Percentiles rank a stretch among this genome's conserved stretches.
phyloP scores from a whole-genome alignment of 2,329 filamentous ascomycete genomes.

The Zasmidium cellare region DNA sequence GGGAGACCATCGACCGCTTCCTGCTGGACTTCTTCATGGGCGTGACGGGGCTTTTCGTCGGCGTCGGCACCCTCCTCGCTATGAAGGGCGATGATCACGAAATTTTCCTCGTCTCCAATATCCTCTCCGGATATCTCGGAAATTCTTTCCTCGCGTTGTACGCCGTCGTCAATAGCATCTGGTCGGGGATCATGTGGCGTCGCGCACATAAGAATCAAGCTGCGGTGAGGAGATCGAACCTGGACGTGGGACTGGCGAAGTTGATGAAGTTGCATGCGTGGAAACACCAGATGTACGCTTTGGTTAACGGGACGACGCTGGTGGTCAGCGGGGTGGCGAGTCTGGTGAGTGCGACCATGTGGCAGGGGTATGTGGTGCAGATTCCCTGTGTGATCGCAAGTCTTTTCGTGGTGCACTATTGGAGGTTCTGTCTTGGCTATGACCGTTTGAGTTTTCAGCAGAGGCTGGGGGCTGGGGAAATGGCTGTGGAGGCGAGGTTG shows the following conservation, averaged over 20 bases:
- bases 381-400: slow-evolving; percentile 49
- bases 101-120: slow-evolving; percentile 51
- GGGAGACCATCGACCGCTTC: slow-evolving; percentile 53
- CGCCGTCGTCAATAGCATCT: slow-evolving; percentile 50
- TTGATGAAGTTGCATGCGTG: slow-evolving; percentile 32
- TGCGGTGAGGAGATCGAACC: slow-evolving; percentile 14
- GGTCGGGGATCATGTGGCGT: slow-evolving; percentile 47
- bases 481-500: neutral
- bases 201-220: slow-evolving; percentile 44
- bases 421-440: slow-evolving; percentile 15
- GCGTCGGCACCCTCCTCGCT: slow-evolving; percentile 50
- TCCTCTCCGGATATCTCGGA: slow-evolving; percentile 58
- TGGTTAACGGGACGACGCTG: slow-evolving; percentile 48
- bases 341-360: slow-evolving; percentile 51
- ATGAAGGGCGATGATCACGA: slow-evolving; percentile 49
- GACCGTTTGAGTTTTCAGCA: slow-evolving; percentile 3
- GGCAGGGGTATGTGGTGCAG: slow-evolving; percentile 56
- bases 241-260: slow-evolving; percentile 12
- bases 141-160: slow-evolving; percentile 53
- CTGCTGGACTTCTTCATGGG: slow-evolving; percentile 55
- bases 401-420: slow-evolving; percentile 12
- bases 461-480: neutral
- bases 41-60: slow-evolving; percentile 51
- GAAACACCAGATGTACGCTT: slow-evolving; percentile 47
- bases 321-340: slow-evolving; percentile 52